Evolutionary conservation across 2,329 filamentous ascomycete species (phyloP).

Genomic region (Hypoxylon sp.): DNA sequence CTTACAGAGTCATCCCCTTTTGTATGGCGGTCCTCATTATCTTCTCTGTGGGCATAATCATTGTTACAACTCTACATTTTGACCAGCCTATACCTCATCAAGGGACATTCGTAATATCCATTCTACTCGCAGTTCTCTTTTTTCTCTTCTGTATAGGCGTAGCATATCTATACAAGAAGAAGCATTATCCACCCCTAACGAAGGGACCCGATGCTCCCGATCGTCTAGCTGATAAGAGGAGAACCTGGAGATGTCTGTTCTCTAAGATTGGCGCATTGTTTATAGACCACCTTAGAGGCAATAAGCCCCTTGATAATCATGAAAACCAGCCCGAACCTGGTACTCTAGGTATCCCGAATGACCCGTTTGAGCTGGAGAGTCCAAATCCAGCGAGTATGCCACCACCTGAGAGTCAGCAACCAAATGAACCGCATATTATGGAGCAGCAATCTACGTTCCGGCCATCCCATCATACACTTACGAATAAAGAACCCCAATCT

Average conservation of each 20-base stretch:
- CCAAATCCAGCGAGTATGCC: neutral
- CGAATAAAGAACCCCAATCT: neutral
- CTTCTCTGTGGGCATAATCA: constrained; percentile 45
- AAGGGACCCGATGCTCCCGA: constrained; percentile 27
- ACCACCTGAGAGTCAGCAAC: neutral
- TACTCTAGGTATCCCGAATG: neutral
- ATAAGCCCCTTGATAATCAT: neutral
- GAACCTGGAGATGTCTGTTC: neutral
- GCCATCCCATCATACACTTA: neutral
- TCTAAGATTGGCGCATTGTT: constrained; percentile 1
- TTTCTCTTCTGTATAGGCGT: constrained; percentile 42
- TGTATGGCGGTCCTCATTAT: constrained; percentile 41
- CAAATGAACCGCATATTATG: neutral
- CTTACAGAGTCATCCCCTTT: constrained; percentile 47
- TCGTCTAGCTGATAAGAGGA: constrained; percentile 2
- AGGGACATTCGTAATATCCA: constrained; percentile 42
- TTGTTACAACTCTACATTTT: constrained; percentile 42
- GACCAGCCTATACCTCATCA: constrained; percentile 42
- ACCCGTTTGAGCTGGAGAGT: constrained; percentile 8
- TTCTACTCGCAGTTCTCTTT: constrained; percentile 41
- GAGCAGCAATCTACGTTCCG: neutral
- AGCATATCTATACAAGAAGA: constrained; percentile 38
- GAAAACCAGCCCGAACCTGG: neutral
- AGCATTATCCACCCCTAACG: constrained; percentile 22
- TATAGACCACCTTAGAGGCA: constrained; percentile 1